phyloP scores from a whole-genome alignment of 2,329 filamentous ascomycete species.

The Madurella mycetomatis region DNA sequence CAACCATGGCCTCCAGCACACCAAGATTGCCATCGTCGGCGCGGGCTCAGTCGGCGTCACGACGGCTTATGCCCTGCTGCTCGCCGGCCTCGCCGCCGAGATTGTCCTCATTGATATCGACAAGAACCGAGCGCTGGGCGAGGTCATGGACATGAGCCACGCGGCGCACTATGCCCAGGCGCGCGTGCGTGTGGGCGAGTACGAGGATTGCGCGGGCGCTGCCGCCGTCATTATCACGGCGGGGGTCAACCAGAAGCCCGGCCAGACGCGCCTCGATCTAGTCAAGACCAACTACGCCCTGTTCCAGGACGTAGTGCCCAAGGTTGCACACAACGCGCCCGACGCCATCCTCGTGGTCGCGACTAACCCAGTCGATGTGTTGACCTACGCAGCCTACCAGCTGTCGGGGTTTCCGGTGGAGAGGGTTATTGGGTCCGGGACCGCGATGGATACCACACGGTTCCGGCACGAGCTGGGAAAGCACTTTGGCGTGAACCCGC shows the following conservation, averaged over 20 bases:
- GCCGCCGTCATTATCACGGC: slow-evolving; percentile 32
- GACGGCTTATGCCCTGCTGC: slow-evolving; percentile 30
- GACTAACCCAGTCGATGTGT: slow-evolving; percentile 32
- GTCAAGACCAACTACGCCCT: slow-evolving; percentile 31
- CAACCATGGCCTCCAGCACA: slow-evolving; percentile 18
- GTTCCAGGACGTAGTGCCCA: slow-evolving; percentile 28
- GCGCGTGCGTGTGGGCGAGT: slow-evolving; percentile 26
- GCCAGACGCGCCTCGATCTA: slow-evolving; percentile 31
- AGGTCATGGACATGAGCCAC: slow-evolving; percentile 31
- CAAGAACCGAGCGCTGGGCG: slow-evolving; percentile 28
- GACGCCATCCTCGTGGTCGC: slow-evolving; percentile 31
- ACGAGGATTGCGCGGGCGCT: slow-evolving; percentile 28
- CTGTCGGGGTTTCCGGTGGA: slow-evolving; percentile 30
- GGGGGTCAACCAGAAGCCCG: slow-evolving; percentile 33
- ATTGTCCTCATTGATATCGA: slow-evolving; percentile 33
- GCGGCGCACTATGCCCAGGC: slow-evolving; percentile 31
- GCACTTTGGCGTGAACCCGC: slow-evolving; percentile 28
- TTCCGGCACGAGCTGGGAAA: slow-evolving; percentile 28
- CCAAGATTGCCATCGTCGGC: slow-evolving; percentile 29
- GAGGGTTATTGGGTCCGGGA: slow-evolving; percentile 32
- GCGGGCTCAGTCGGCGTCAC: slow-evolving; percentile 31
- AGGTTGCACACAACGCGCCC: slow-evolving; percentile 27
- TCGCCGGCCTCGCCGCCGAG: slow-evolving; percentile 29
- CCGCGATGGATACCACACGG: slow-evolving; percentile 30
- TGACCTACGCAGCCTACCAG: slow-evolving; percentile 28